Conservation (phyloP, 352 stramenopile genomes). For the Phytophthora colocasiae region DNA sequence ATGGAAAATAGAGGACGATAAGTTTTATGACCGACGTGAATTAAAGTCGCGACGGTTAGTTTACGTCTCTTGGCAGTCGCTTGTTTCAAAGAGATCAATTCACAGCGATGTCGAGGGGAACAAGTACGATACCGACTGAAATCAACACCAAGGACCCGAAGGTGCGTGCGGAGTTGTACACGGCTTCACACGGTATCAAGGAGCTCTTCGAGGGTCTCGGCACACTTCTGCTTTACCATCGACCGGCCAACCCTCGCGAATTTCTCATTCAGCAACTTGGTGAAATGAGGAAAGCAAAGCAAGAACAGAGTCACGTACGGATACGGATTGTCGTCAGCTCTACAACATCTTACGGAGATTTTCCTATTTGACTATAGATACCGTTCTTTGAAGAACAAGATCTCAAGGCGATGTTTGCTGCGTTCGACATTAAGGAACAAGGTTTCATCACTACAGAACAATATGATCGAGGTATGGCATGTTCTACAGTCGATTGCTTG, state of each 20-base stretch:
- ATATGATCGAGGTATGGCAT: conserved; percentile 68
- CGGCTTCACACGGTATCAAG: conserved; percentile 70
- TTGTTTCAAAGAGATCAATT: not conserved
- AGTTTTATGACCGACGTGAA: conserved; percentile 9
- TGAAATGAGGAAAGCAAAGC: conserved; percentile 64
- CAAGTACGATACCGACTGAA: conserved; percentile 20
- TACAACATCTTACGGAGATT: not conserved
- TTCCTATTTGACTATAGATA: conserved; percentile 33
- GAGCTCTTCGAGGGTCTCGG: conserved; percentile 72
- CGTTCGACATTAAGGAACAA: conserved; percentile 78
- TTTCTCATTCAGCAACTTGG: conserved; percentile 69
- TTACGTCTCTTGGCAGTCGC: conserved; percentile 17
- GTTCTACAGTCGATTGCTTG: no score
- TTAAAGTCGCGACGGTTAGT: conserved; percentile 15
- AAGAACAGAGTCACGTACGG: conserved; percentile 59
- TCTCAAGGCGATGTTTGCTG: conserved; percentile 75
- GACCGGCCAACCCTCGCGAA: conserved; percentile 59
- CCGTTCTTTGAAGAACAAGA: conserved; percentile 80
- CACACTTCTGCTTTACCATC: conserved; percentile 72
- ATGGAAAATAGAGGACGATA: conserved; percentile 28
- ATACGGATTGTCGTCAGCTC: not conserved
- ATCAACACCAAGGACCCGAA: conserved; percentile 71
- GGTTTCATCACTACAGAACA: conserved; percentile 69
- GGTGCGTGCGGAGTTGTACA: conserved; percentile 68
- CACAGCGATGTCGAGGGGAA: not conserved